phyloP scores from a whole-genome alignment of 495 filamentous ascomycete genomes.

The Trichodelitschia bisporula region DNA sequence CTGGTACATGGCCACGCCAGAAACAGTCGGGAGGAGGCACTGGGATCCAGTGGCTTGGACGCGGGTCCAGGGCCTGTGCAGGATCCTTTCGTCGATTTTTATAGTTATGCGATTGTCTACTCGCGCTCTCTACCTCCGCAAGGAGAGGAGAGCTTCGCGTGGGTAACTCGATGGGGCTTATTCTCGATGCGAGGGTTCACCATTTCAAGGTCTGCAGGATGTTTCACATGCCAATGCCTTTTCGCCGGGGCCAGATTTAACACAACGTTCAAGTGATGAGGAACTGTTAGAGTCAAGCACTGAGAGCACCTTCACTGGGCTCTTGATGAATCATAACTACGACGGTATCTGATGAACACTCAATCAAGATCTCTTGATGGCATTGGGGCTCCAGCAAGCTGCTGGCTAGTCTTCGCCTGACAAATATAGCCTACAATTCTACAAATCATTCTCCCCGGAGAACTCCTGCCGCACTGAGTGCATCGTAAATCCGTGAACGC shows the following conservation, averaged over 20 bases:
- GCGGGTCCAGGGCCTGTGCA: constrained; percentile 8
- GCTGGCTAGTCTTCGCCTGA: too few relatives aligned
- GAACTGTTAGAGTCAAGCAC: constrained; percentile 99
- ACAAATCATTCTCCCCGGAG: too few relatives aligned
- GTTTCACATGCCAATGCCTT: constrained; percentile 14
- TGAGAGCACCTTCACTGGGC: constrained; percentile 36
- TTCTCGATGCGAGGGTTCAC: constrained; percentile 96
- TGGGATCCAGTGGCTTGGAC: constrained; percentile 17
- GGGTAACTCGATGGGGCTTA: constrained; percentile 99
- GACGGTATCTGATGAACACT: constrained; percentile 90
- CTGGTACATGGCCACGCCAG: constrained; percentile 11
- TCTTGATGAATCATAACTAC: constrained; percentile 57
- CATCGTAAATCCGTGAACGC: too few relatives aligned
- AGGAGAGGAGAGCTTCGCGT: constrained; percentile 4
- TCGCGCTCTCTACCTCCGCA: background rate
- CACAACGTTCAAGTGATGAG: constrained; percentile 68
- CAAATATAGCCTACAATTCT: too few relatives aligned
- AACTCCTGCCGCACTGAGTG: too few relatives aligned
- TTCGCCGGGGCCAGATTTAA: constrained; percentile 2
- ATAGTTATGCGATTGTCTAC: constrained; percentile 97
- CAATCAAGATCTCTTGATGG: too few relatives aligned
- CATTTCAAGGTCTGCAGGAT: too few relatives aligned
- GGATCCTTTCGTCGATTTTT: constrained; percentile 67
- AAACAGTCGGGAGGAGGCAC: constrained; percentile 9
- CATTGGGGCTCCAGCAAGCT: too few relatives aligned